These are phyloP conservation scores for Fusarium sp. DNA, from an alignment of 2,329 filamentous ascomycete species.

Conservation along the genomic window DNA sequence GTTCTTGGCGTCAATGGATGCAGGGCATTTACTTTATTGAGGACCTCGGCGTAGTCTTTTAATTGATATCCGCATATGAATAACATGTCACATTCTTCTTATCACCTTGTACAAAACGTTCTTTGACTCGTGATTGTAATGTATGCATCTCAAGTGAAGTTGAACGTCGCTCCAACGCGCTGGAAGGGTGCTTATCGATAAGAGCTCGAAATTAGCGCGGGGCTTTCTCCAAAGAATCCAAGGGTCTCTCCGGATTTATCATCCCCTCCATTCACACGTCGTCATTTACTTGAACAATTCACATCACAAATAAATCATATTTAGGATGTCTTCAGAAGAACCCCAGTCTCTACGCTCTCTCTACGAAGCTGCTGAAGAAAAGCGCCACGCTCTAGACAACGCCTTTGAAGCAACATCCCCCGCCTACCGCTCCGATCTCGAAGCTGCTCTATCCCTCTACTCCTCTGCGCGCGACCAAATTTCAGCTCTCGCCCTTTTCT, in stretches of 20 bases:
- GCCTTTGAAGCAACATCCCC: constrained; percentile 74
- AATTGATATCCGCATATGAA: constrained; percentile 27
- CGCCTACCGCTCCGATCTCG: constrained; percentile 75
- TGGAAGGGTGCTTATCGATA: constrained; percentile 38
- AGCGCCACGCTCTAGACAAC: constrained; percentile 69
- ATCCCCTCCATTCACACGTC: constrained; percentile 17
- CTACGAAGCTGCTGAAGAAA: constrained; percentile 64
- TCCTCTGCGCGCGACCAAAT: constrained; percentile 78
- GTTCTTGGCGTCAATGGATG: constrained; percentile 30
- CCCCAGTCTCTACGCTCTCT: constrained; percentile 63
- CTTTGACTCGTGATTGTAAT: not conserved
- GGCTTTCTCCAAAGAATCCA: constrained; percentile 24
- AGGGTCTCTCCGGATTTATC: constrained; percentile 36
- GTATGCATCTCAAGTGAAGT: not conserved
- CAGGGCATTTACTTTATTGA: constrained; percentile 27
- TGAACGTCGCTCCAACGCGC: not conserved
- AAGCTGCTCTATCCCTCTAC: constrained; percentile 76
- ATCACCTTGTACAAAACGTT: constrained; percentile 1
- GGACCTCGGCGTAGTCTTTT: constrained; percentile 6
- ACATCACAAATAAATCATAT: not conserved
- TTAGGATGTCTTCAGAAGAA: constrained; percentile 54
- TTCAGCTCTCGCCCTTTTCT: constrained; percentile 83
- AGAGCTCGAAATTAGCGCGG: constrained; percentile 38
- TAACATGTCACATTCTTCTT: constrained; percentile 6
- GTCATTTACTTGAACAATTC: constrained; percentile 3